A percentile compares a stretch with the other conserved stretches of the same genome.
Conservation (phyloP, 2,329 filamentous ascomycete species). For the Ascochyta rabiei region DNA sequence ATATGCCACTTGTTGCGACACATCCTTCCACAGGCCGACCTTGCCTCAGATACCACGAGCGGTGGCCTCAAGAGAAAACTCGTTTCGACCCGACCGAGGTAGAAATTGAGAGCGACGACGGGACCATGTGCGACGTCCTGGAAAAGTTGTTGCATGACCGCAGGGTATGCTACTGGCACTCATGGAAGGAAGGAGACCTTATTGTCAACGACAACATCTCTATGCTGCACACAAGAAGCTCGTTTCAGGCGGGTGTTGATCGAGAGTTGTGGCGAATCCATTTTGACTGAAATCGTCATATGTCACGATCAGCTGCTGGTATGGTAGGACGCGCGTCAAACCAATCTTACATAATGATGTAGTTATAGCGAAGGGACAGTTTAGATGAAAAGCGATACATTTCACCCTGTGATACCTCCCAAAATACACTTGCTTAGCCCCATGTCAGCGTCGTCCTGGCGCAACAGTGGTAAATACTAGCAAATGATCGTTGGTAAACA, state of each 20-base stretch:
- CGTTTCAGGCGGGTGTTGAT: conserved; percentile 53
- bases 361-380: too few relatives aligned
- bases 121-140: conserved; percentile 48
- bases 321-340: too few relatives aligned
- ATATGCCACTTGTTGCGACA: conserved; percentile 53
- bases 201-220: conserved; percentile 60
- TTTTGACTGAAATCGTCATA: conserved; percentile 48
- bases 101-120: conserved; percentile 50
- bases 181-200: conserved; percentile 62
- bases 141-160: conserved; percentile 57
- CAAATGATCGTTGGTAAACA: too few relatives aligned
- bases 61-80: conserved; percentile 60
- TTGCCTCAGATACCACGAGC: conserved; percentile 62
- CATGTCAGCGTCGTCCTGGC: too few relatives aligned
- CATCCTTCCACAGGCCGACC: conserved; percentile 57
- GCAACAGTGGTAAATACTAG: too few relatives aligned
- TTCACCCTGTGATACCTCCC: too few relatives aligned
- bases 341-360: too few relatives aligned
- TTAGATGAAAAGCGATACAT: too few relatives aligned
- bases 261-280: conserved; percentile 60
- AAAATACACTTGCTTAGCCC: too few relatives aligned
- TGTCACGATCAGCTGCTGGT: too few relatives aligned
- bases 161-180: conserved; percentile 57
- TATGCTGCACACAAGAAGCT: conserved; percentile 58
- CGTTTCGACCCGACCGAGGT: conserved; percentile 56